These are phyloP conservation scores for Populus tremula DNA, from an alignment of 345 rosid genomes.

Conservation along the genomic window DNA sequence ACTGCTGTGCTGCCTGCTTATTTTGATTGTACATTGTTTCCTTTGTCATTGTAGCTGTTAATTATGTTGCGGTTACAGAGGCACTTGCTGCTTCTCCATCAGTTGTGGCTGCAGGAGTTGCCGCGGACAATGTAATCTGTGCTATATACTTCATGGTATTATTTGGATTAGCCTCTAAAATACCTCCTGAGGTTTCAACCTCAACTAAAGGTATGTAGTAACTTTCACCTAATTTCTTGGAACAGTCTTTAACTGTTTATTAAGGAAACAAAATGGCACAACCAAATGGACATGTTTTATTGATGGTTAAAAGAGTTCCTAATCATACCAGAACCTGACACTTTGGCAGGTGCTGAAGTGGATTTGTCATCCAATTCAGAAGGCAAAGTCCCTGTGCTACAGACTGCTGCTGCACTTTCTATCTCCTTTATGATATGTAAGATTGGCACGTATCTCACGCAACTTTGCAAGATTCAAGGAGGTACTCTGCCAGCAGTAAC, in stretches of 20 bases:
- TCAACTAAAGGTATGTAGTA: constrained; percentile 40
- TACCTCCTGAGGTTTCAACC: constrained; percentile 56
- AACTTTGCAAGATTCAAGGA: constrained; percentile 55
- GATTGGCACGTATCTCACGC: constrained; percentile 46
- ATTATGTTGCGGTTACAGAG: constrained; percentile 80
- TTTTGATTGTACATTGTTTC: neutral
- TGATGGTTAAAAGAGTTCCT: neutral
- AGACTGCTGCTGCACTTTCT: constrained; percentile 55
- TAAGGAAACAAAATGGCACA: neutral
- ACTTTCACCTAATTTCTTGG: neutral
- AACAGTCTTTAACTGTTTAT: neutral
- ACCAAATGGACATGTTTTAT: neutral
- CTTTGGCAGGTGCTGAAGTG: constrained; percentile 41
- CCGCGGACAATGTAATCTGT: constrained; percentile 77
- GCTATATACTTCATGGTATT: constrained; percentile 56
- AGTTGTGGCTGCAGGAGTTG: constrained; percentile 77
- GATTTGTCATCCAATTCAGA: constrained; percentile 27
- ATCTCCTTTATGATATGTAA: constrained; percentile 65
- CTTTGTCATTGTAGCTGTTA: constrained; percentile 53
- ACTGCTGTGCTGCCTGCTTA: constrained; percentile 2
- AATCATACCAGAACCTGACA: constrained; percentile 4
- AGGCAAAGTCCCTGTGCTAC: constrained; percentile 45
- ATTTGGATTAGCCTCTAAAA: constrained; percentile 66
- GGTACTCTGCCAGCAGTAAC: constrained; percentile 65
- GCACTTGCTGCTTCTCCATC: constrained; percentile 74